Conservation (phyloP, 495 filamentous ascomycete genomes). For the Talaromyces trachyspermus region DNA sequence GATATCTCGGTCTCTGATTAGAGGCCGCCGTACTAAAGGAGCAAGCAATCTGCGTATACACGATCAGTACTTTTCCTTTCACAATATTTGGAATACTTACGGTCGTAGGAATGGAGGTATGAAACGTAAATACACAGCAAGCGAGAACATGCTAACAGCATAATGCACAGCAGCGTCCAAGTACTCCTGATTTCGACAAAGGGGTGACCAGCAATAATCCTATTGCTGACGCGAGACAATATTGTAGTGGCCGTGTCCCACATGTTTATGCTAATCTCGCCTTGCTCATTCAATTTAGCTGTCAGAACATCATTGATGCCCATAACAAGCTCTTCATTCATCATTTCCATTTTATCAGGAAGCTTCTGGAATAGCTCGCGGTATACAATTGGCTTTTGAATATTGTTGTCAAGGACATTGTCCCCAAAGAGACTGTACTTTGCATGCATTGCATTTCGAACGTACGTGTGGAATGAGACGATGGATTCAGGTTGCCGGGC, state of each 20-base stretch:
- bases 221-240: background rate
- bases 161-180: background rate
- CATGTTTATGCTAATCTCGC: background rate
- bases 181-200: slow-evolving; percentile 1
- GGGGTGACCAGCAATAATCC: slow-evolving; percentile 1
- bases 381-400: background rate
- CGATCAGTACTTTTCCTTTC: background rate
- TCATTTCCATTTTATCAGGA: background rate
- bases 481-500: background rate
- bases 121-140: slow-evolving; percentile 1
- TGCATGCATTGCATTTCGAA: background rate
- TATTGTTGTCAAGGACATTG: background rate
- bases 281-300: background rate
- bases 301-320: background rate
- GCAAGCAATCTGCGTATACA: background rate
- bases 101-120: slow-evolving; percentile 1
- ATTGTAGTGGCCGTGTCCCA: background rate
- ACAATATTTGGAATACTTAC: background rate
- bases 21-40: background rate
- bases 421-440: background rate
- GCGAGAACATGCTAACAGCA: background rate
- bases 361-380: background rate
- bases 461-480: background rate
- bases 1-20: background rate
- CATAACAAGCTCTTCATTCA: background rate